Evolutionary conservation across 352 stramenopile genomes (phyloP), one percentile per base, ranked within the genome.

Genomic region (Elongisporangium senticosum): DNA sequence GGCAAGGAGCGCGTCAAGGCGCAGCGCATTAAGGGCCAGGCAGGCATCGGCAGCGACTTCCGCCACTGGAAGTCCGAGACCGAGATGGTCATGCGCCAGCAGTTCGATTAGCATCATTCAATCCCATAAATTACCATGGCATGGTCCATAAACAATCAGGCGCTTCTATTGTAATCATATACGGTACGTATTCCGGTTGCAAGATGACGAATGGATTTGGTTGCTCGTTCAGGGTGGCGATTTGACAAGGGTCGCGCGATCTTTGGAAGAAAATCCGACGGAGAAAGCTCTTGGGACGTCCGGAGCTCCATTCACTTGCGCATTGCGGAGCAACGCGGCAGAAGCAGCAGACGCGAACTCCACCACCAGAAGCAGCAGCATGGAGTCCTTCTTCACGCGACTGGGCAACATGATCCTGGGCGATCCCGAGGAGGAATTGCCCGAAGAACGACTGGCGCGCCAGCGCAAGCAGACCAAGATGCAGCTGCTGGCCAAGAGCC

Each of bases 41-140:
- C 82, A 49, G 85, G 83, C 26, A 92, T 94, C 37, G 85, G 85
- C 28, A 82, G 77, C 19, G 71, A 93, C 56, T 94, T 93, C 28
- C 70, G 75, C 21, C 50, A 60, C 22, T 94, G 85, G 85, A 89
- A 90, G 56, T 85, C 75, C 23, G 85, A 94, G 60, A 78, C 77
- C 8, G 85, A 93, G 70, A 94, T 94, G 85, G 58, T 66, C 8
- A 59, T 92, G 55, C 72, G 85, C 1, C 85, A 95, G 66, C 76
- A 90, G 51, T 95, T 85, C 53, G 79, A 90, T 61, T 94, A 67
- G 61, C 15, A 1, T 10, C 33, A 43, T 43, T 10, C 10, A 17
- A 43, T 43, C 10, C 33, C 33, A 43, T 43, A 43, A 43, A 43
- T 43, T 14, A 4, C 13, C 8, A 17, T 17, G 33, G 11, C 2